A percentile compares a stretch with the other conserved stretches of the same genome.
Conservation (phyloP, 1,139 yeast genomes). For the Debaryomycetaceae sp. region DNA sequence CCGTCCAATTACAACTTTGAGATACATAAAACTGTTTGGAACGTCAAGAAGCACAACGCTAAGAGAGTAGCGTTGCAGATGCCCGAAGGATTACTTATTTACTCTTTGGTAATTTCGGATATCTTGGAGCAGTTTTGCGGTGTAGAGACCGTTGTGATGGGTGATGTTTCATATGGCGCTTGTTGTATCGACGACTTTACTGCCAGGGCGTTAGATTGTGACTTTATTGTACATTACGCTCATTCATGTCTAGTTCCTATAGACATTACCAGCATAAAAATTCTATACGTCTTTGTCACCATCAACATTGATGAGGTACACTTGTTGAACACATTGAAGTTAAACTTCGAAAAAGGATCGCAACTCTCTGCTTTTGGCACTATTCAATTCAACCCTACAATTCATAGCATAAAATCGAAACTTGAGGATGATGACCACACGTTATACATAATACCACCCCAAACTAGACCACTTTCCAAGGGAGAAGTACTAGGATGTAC, state of each 20-base stretch:
- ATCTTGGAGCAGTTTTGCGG: constrained; percentile 86
- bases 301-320: constrained; percentile 85
- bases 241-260: constrained; percentile 97
- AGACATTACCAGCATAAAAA: constrained; percentile 85
- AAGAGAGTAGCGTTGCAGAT: constrained; percentile 85
- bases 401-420: constrained; percentile 70
- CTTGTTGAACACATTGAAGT: constrained; percentile 67
- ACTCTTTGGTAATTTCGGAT: constrained; percentile 83
- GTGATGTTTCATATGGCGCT: constrained; percentile 98
- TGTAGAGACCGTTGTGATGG: constrained; percentile 92
- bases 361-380: constrained; percentile 86
- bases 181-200: constrained; percentile 97
- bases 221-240: constrained; percentile 92
- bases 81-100: constrained; percentile 94
- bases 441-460: constrained; percentile 76
- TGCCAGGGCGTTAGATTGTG: constrained; percentile 90
- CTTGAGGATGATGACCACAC: constrained; percentile 51
- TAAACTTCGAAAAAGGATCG: constrained; percentile 62
- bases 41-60: constrained; percentile 69
- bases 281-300: constrained; percentile 91
- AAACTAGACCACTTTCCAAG: constrained; percentile 85
- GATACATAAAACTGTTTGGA: constrained; percentile 94
- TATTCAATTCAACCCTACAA: constrained; percentile 92
- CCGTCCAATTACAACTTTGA: constrained; percentile 95
- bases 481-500: constrained; percentile 98